Percentiles rank a stretch among this genome's conserved stretches.
These are phyloP conservation scores for Cryptococcus floricola DNA, from an alignment of 1,284 basidiomycete species.

Conservation along the genomic window DNA sequence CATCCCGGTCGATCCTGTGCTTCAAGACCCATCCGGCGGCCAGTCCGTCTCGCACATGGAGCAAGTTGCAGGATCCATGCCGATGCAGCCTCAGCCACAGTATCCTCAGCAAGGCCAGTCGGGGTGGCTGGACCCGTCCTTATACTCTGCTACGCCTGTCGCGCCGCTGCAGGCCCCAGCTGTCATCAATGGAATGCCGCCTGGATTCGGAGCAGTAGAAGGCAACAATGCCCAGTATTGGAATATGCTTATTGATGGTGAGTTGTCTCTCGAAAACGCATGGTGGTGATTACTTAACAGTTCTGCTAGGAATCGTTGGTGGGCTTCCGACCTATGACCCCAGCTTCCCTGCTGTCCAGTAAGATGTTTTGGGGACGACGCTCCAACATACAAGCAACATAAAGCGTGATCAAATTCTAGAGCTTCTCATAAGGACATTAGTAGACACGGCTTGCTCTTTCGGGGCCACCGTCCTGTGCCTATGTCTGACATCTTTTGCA, in stretches of 20 bases:
- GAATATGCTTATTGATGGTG: conserved; percentile 38
- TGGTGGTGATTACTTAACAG: neutral
- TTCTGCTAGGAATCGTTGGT: conserved; percentile 12
- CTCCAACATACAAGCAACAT: neutral
- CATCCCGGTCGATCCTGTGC: too few species aligned
- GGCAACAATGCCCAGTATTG: conserved; percentile 32
- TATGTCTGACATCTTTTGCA: neutral
- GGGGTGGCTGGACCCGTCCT: conserved; percentile 18
- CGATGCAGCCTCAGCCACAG: neutral
- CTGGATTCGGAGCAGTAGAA: conserved; percentile 4
- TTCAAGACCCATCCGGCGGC: neutral
- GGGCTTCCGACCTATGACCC: conserved; percentile 14
- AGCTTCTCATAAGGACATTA: neutral
- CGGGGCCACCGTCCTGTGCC: neutral
- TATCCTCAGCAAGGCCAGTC: neutral
- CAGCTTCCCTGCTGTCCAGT: conserved; percentile 1
- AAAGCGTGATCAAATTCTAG: neutral
- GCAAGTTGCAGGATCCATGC: neutral
- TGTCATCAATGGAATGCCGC: neutral
- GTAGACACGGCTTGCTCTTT: neutral
- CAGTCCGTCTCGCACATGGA: neutral
- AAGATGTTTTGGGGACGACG: neutral
- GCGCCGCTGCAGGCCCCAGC: conserved; percentile 1
- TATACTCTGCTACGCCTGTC: conserved; percentile 6
- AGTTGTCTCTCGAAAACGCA: conserved; percentile 5